Evolutionary conservation across 2,329 filamentous ascomycete genomes (phyloP), one percentile per base, ranked within the genome.

Genomic region (Neurospora crassa): DNA sequence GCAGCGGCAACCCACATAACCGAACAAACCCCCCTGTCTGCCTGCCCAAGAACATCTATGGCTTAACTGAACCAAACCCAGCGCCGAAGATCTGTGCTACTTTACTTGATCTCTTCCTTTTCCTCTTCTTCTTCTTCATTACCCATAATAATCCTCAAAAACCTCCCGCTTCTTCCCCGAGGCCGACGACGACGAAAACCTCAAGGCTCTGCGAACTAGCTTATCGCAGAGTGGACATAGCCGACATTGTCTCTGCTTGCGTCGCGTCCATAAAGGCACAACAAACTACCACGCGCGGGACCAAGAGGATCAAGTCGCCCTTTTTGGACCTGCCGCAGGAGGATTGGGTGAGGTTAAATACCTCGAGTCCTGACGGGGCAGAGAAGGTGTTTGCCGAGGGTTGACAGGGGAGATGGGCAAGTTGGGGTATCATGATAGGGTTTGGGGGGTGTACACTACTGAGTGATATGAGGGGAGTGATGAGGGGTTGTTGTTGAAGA

Each of bases 101-200:
- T n/a, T n/a, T 78, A 76, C 14, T 79, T 86, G 6, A 72, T 83
- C 1, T 81, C 84, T 59, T 74, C 75, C 14, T 79, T 84, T 70
- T 79, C 78, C 0, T 81, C 84, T 59, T 74, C 75, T 14, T 79
- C 84, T 70, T 79, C 78, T 0, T 72, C 74, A 1, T 74, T 86
- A 73, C 83, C 84, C 0, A 77, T 82, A 0, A 47, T 86, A 0
- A 78, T 86, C 6, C 78, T 86, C 10, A 81, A 84, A 24, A n/a
- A 82, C 81, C 2, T 82, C 80, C 68, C 81, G 84, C 68, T 86
- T 86, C 79, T 85, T 85, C 72, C 83, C 83, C 0, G 83, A 85
- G 74, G 78, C 78, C 20, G 83, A 85, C 68, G 83, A 85, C 71
- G 83, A 71, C 40, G 82, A 81, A n/a, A 85, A 85, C 72, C 78